Percentiles rank a stretch among this genome's conserved stretches.
Evolutionary conservation across 75 land plant species (phyloP).

Genomic region (Adiantum capillusveneris): DNA sequence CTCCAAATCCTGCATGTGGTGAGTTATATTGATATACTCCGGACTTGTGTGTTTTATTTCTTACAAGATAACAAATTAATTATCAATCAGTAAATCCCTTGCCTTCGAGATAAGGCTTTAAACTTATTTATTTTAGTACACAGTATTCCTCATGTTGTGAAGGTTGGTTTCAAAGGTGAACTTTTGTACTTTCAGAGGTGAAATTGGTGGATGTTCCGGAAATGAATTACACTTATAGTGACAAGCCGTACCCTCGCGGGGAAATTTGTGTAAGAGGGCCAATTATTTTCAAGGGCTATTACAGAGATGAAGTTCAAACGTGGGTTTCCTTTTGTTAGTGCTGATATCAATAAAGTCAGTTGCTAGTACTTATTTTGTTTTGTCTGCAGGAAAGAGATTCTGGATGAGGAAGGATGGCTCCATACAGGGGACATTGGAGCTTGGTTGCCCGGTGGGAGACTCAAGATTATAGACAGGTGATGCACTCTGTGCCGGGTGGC

Average conservation of each 20-base stretch:
- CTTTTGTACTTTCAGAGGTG: conserved; percentile 43
- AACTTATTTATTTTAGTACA: not conserved
- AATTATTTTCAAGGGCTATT: conserved; percentile 84
- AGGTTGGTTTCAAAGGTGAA: not conserved
- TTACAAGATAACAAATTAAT: too few species aligned
- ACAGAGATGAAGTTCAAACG: conserved; percentile 82
- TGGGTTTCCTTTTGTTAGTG: conserved; percentile 2
- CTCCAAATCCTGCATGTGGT: conserved; percentile 96
- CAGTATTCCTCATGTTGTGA: too few species aligned
- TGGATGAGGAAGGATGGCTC: conserved; percentile 95
- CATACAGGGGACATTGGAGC: conserved; percentile 95
- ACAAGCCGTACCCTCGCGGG: conserved; percentile 85
- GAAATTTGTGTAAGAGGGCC: conserved; percentile 96
- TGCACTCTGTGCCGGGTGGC: too few species aligned
- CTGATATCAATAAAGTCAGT: too few species aligned
- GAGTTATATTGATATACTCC: too few species aligned
- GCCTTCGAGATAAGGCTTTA: not conserved
- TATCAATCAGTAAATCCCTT: not conserved
- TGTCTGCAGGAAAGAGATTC: conserved; percentile 62
- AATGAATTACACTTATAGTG: conserved; percentile 89
- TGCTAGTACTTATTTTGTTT: conserved; percentile 1
- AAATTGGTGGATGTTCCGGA: conserved; percentile 95
- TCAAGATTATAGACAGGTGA: conserved; percentile 94
- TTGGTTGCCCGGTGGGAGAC: conserved; percentile 85
- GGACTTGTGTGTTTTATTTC: too few species aligned